A percentile compares a stretch with the other conserved stretches of the same genome.
Evolutionary conservation across 1,284 basidiomycete species (phyloP).

Genomic region (Ustilago esculenta): DNA sequence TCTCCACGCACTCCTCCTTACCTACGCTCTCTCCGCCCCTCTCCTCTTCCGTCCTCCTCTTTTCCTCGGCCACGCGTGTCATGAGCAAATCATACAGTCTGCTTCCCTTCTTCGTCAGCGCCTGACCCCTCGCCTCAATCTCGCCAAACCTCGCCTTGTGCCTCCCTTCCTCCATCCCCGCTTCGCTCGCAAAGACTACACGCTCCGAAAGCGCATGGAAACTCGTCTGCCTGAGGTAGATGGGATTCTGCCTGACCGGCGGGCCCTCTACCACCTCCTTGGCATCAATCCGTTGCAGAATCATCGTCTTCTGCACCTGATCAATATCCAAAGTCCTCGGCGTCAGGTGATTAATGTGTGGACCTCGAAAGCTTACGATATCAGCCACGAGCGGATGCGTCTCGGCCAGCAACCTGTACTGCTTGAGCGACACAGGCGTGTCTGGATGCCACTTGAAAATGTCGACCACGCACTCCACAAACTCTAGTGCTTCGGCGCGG

Average conservation of each 20-base stretch:
- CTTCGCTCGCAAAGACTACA: slow-evolving; percentile 63
- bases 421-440: slow-evolving; percentile 62
- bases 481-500: slow-evolving; percentile 30
- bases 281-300: slow-evolving; percentile 66
- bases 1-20: slow-evolving; percentile 42
- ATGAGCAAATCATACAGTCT: slow-evolving; percentile 31
- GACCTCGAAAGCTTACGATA: slow-evolving; percentile 68
- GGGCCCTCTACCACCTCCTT: slow-evolving; percentile 69
- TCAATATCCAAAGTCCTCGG: slow-evolving; percentile 69
- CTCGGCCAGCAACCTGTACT: slow-evolving; percentile 65
- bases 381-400: slow-evolving; percentile 68
- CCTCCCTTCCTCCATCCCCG: slow-evolving; percentile 41
- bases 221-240: slow-evolving; percentile 69
- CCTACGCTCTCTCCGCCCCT: slow-evolving; percentile 16
- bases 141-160: slow-evolving; percentile 70
- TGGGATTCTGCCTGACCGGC: slow-evolving; percentile 65
- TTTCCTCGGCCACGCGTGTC: slow-evolving; percentile 61
- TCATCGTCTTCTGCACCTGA: slow-evolving; percentile 68
- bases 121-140: slow-evolving; percentile 69
- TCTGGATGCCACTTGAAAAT: slow-evolving; percentile 69
- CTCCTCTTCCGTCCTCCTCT: slow-evolving; percentile 52
- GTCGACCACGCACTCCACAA: slow-evolving; percentile 67
- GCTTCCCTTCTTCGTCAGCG: slow-evolving; percentile 67
- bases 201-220: slow-evolving; percentile 69
- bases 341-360: slow-evolving; percentile 70